Base-by-base conservation (phyloP, 1,139 yeast species). In the Tardiomyces blankii region DNA sequence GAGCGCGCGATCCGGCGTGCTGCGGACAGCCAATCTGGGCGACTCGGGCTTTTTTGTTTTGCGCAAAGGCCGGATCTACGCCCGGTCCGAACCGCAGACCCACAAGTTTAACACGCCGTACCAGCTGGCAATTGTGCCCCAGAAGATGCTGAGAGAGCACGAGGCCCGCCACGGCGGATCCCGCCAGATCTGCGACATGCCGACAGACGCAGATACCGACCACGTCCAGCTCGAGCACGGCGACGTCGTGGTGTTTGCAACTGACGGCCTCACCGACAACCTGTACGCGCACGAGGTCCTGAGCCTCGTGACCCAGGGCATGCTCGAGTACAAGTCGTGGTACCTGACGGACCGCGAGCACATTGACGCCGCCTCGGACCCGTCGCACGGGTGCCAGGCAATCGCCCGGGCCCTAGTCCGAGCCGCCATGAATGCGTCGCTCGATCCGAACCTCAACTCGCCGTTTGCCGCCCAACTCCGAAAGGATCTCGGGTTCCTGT, bases 21-120 rank as follows among this genome's bases (percentile, higher is more conserved):
- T 91, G 35, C 67, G 69, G 41, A 82, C 87, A 0, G 83, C 93
- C 2, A 91, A 89, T 58, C 67, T 91, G 47, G 98, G 98, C 7
- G 98, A 91, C 62, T 88, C 96, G 2, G 93, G 96, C 82, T 86
- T 88, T 64, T 89, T 95, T 23, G 77, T 89, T 9, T 85, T 88
- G 62, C 70, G 95, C 51, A 70, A 78, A 47, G 77, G 75, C 53
- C 69, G 75, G 54, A 69, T 88, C 41, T 70, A 83, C 7, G 65
- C 74, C 38, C 82, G 83, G 58, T 84, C 95, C 0, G 72, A 72
- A 49, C 81, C 84, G 53, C 96, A 88, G 67, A 80, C 89, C 1
- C 91, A 87, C 57, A 85, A 80, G 45, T 89, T 89, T 68, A 89
- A 89, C 60, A 88, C 96, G 1, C 96, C 96, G 1, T 87, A 73